A percentile compares a stretch with the other conserved stretches of the same genome.
Evolutionary conservation across 495 filamentous ascomycete species (phyloP).

Genomic region (Podospora appendiculata): DNA sequence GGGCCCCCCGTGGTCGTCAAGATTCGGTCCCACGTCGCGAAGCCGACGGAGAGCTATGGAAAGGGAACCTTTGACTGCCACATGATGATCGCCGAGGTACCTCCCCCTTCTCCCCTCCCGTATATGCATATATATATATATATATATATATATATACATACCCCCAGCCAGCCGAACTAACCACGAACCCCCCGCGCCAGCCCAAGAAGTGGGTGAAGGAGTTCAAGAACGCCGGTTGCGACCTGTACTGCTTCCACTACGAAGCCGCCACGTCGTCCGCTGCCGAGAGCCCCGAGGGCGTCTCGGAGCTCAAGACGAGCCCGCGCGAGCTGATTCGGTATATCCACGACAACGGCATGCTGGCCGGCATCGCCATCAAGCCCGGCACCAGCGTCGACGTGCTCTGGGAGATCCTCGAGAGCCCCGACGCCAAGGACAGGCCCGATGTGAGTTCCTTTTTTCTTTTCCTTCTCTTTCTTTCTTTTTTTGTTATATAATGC

Average conservation of each 20-base stretch:
- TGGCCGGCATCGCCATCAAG: conserved; percentile 93
- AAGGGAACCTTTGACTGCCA: conserved; percentile 97
- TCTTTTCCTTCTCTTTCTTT: no score
- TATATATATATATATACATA: no score
- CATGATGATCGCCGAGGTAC: conserved; percentile 99
- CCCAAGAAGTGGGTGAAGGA: conserved; percentile 97
- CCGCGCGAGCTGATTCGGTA: conserved; percentile 81
- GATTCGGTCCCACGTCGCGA: conserved; percentile 75
- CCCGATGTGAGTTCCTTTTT: conserved; percentile 70
- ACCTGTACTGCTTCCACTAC: conserved; percentile 99
- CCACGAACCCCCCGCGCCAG: conserved; percentile 30
- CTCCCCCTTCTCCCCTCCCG: neutral
- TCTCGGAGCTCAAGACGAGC: conserved; percentile 57
- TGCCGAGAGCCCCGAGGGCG: conserved; percentile 66
- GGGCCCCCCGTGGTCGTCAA: conserved; percentile 88
- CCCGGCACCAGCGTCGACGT: conserved; percentile 85
- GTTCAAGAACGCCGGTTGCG: conserved; percentile 88
- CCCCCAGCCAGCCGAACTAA: neutral
- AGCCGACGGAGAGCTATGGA: conserved; percentile 43
- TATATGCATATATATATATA: neutral
- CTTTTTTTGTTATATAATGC: no score
- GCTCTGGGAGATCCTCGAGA: conserved; percentile 81
- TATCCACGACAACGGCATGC: conserved; percentile 82
- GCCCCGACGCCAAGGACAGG: conserved; percentile 56
- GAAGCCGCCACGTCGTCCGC: conserved; percentile 85